phyloP scores from a whole-genome alignment of 2,329 filamentous ascomycete species.

The Lizonia empirigonia region DNA sequence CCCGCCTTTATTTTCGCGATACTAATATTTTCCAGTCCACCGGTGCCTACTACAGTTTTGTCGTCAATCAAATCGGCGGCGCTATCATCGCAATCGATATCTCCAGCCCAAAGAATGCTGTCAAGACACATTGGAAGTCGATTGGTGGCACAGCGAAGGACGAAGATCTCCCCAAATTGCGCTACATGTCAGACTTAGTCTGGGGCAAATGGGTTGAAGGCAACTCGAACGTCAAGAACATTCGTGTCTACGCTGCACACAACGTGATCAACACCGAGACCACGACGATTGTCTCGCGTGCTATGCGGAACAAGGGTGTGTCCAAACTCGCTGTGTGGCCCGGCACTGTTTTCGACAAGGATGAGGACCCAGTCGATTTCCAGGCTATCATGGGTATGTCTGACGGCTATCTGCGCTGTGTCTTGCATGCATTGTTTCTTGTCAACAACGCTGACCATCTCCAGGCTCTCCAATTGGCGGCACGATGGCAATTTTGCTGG shows the following conservation, averaged over 20 bases:
- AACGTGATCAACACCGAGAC: conserved; percentile 25
- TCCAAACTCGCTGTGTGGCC: conserved; percentile 23
- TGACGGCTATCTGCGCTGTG: not conserved
- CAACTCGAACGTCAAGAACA: conserved; percentile 24
- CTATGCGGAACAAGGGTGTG: conserved; percentile 14
- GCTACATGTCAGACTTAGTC: conserved; percentile 25
- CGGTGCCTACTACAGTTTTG: conserved; percentile 22
- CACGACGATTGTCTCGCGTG: conserved; percentile 18
- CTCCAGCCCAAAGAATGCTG: conserved; percentile 15
- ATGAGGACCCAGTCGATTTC: conserved; percentile 20
- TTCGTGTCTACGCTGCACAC: conserved; percentile 23
- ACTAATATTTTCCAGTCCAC: conserved; percentile 19
- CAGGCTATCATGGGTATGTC: conserved; percentile 28
- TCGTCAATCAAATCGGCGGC: conserved; percentile 21
- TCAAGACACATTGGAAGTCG: conserved; percentile 3
- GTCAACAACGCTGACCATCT: not conserved
- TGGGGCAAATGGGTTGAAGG: conserved; percentile 30
- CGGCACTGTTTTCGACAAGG: conserved; percentile 19
- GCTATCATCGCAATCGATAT: conserved; percentile 18
- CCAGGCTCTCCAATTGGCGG: conserved; percentile 29
- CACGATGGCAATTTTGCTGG: conserved; percentile 21
- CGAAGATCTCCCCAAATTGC: conserved; percentile 28
- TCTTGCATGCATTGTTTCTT: not conserved
- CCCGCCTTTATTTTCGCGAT: no score
- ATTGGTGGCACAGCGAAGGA: conserved; percentile 7